These are phyloP conservation scores for Cinchona pubescens DNA, from an alignment of 257 asterid genomes.

Conservation along the genomic window DNA sequence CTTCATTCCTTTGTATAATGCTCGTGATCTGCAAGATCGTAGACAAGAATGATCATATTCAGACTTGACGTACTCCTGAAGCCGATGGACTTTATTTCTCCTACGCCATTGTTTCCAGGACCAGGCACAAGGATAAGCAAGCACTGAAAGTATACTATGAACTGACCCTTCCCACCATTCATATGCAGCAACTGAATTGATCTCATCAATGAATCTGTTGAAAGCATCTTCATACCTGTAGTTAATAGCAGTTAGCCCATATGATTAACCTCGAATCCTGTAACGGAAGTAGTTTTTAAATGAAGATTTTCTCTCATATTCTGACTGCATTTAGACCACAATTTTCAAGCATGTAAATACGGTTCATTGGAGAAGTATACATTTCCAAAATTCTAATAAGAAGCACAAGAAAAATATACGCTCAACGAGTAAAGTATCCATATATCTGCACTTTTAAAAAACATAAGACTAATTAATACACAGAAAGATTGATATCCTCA, in stretches of 20 bases:
- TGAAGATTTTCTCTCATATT: not conserved
- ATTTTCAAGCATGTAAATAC: not conserved
- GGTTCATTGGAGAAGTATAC: not conserved
- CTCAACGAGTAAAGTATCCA: not conserved
- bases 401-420: not conserved
- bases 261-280: not conserved
- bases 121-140: slow-evolving; percentile 98
- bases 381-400: not conserved
- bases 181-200: slow-evolving; percentile 88
- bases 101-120: slow-evolving; percentile 99
- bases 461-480: not conserved
- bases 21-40: slow-evolving; percentile 92
- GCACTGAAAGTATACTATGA: slow-evolving; percentile 84
- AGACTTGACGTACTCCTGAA: slow-evolving; percentile 90
- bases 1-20: slow-evolving; percentile 97
- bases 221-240: slow-evolving; percentile 96
- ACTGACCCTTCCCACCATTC: slow-evolving; percentile 99
- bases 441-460: not conserved
- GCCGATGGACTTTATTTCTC: slow-evolving; percentile 78
- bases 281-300: too few relatives aligned
- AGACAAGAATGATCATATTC: slow-evolving; percentile 95
- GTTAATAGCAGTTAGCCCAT: not conserved
- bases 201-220: slow-evolving; percentile 86
- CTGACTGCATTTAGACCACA: not conserved
- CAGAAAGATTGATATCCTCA: not conserved